Evolutionary conservation across 148 eudicot species (phyloP), one percentile per base, ranked within the genome.

Genomic region (Persicaria tinctoria): DNA sequence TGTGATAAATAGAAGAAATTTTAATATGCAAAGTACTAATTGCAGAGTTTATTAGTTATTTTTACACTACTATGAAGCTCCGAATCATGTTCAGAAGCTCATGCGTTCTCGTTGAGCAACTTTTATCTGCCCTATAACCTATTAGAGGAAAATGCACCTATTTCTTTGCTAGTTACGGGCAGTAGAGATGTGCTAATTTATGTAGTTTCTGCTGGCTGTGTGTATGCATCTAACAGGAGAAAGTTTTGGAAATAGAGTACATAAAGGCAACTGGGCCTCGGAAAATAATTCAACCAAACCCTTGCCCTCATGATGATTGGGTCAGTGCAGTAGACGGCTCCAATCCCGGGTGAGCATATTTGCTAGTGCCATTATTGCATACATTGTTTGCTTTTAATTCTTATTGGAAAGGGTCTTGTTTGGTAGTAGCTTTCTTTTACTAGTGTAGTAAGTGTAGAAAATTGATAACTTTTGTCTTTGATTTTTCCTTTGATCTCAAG

Each of bases 301-400:
- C 97, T 46, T 90, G 90, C 70, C 73, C 86, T 13, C 98, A 94
- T 74, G 96, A 89, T 86, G 98, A 94, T 54, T 94, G 98, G 98
- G 97, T 94, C 76, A 92, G 97, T 84, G 87, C 96, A 62, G 85
- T 94, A 68, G 97, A 94, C 80, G 90, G 93, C 55, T 92, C 98
- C 68, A 80, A 83, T 83, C 80, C 91, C 70, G 77, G 87, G 98
- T 94, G 81, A 81, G 88, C 44, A 6, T 8, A 60, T 60, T 8
- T 71, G n/a, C 57, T 53, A 53, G 2, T 53, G 57, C 57, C 57
- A 53, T 2, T 10, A 10, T 53, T 10, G n/a, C 11, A 53, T 53
- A 9, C 8, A 20, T 62, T 68, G 41, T 73, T 69, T 32, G 41
- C 41, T 32, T 32, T 32, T 32, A 32, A 32, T 32, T 32, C 41